Evolutionary conservation across 106 monocot species (phyloP).

Genomic region (Allium fistulosum): DNA sequence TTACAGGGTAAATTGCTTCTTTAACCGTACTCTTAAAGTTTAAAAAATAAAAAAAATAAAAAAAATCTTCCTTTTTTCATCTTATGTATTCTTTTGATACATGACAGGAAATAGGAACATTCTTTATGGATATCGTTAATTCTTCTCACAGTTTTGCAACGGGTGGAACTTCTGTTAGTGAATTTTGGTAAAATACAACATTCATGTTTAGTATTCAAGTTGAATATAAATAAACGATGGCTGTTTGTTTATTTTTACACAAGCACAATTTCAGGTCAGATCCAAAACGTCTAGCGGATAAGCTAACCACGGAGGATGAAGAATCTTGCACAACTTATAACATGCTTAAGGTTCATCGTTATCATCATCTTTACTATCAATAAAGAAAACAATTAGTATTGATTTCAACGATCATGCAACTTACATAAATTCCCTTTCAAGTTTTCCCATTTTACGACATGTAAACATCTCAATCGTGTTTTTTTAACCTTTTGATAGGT

Average conservation of each 20-base stretch:
- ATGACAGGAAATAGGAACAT: constrained; percentile 65
- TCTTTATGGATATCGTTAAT: constrained; percentile 90
- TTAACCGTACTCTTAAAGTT: too few species aligned
- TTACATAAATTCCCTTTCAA: too few species aligned
- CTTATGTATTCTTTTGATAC: not conserved
- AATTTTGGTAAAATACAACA: constrained; percentile 58
- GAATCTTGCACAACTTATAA: constrained; percentile 97
- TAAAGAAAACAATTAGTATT: too few species aligned
- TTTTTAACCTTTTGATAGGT: constrained; percentile 29
- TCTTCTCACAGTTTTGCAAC: constrained; percentile 93
- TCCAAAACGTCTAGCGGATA: constrained; percentile 70
- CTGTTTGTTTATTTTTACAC: not conserved
- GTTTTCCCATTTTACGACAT: not conserved
- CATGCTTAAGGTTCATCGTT: constrained; percentile 81
- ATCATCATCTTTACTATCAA: too few species aligned
- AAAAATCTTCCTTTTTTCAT: not conserved
- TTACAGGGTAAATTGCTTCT: constrained; percentile 62
- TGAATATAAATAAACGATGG: not conserved
- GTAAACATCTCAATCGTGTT: not conserved
- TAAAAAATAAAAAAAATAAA: not conserved
- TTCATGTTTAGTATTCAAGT: not conserved
- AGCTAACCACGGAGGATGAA: constrained; percentile 68
- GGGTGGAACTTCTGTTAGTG: constrained; percentile 88
- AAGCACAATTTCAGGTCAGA: constrained; percentile 44
- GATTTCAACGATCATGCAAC: too few species aligned